phyloP scores from a whole-genome alignment of 2,329 filamentous ascomycete species.

The Sarocladium strictum region DNA sequence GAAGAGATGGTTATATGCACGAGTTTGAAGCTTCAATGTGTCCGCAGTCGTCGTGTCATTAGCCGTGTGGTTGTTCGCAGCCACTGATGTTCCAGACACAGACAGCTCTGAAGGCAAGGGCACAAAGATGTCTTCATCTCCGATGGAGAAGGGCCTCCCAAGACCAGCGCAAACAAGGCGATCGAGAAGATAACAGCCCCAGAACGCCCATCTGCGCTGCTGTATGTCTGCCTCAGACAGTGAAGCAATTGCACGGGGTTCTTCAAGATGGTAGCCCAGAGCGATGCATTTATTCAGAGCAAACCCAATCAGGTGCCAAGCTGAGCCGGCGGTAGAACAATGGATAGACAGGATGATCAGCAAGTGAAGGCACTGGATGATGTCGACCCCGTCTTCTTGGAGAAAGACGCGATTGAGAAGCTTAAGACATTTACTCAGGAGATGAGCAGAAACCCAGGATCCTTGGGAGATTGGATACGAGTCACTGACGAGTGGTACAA shows the following conservation, averaged over 20 bases:
- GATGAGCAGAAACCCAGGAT: conserved; percentile 12
- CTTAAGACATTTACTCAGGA: conserved; percentile 12
- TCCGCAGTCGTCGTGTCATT: not conserved
- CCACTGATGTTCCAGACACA: not conserved
- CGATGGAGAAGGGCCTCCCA: conserved; percentile 10
- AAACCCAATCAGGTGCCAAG: conserved; percentile 14
- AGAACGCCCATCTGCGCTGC: conserved; percentile 12
- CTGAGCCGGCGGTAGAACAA: conserved; percentile 12
- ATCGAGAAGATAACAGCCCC: conserved; percentile 12
- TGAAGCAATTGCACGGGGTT: not conserved
- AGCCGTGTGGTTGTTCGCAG: not conserved
- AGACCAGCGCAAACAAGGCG: conserved; percentile 11
- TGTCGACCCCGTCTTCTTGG: conserved; percentile 13
- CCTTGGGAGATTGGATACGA: conserved; percentile 13
- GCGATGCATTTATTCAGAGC: conserved; percentile 13
- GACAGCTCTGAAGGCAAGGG: not conserved
- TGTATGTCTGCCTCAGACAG: conserved; percentile 3
- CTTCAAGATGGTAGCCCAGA: conserved; percentile 10
- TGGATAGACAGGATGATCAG: conserved; percentile 13
- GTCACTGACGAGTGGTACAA: conserved; percentile 13
- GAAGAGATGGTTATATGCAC: conserved; percentile 9
- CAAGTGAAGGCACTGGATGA: conserved; percentile 14
- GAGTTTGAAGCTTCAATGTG: not conserved
- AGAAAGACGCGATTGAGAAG: conserved; percentile 12
- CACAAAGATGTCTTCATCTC: conserved; percentile 10